Percentiles rank a stretch among this genome's conserved stretches.
These are phyloP conservation scores for Yamadazyma pseudoaaseri DNA, from an alignment of 1,139 yeast genomes.

Conservation along the genomic window DNA sequence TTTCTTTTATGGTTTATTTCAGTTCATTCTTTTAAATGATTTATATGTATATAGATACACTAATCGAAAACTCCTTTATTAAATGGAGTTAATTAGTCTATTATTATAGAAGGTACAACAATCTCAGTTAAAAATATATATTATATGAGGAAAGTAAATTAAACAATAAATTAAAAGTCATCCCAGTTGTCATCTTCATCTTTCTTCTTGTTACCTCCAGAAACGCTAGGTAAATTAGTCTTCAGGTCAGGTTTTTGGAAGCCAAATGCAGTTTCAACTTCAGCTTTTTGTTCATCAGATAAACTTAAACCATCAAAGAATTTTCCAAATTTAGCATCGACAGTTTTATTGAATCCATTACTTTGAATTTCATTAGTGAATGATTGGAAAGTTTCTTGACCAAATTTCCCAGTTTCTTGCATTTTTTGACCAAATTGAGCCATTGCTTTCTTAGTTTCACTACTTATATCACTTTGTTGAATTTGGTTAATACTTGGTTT, in stretches of 20 bases:
- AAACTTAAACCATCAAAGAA: slow-evolving; percentile 44
- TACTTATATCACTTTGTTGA: slow-evolving; percentile 75
- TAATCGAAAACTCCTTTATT: no score
- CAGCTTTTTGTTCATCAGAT: slow-evolving; percentile 22
- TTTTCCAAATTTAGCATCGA: slow-evolving; percentile 52
- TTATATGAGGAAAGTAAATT: no score
- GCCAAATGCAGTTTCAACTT: slow-evolving; percentile 70
- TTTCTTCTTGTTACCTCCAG: slow-evolving; percentile 30
- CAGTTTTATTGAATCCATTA: slow-evolving; percentile 35
- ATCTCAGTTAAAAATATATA: no score
- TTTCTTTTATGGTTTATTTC: neutral
- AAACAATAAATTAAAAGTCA: slow-evolving; percentile 38
- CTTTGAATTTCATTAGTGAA: slow-evolving; percentile 52
- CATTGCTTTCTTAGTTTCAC: slow-evolving; percentile 86
- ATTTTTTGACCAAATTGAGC: slow-evolving; percentile 93
- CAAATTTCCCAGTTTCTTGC: slow-evolving; percentile 82
- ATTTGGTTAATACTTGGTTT: slow-evolving; percentile 84
- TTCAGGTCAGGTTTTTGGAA: slow-evolving; percentile 57
- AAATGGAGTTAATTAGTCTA: no score
- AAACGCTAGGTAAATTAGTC: slow-evolving; percentile 56
- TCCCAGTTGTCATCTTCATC: slow-evolving; percentile 46
- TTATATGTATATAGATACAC: no score
- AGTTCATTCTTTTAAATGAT: no score
- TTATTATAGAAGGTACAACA: no score
- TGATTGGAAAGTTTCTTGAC: slow-evolving; percentile 61